These are phyloP conservation scores for Alternaria panax DNA, from an alignment of 2,329 filamentous ascomycete genomes.

Conservation along the genomic window DNA sequence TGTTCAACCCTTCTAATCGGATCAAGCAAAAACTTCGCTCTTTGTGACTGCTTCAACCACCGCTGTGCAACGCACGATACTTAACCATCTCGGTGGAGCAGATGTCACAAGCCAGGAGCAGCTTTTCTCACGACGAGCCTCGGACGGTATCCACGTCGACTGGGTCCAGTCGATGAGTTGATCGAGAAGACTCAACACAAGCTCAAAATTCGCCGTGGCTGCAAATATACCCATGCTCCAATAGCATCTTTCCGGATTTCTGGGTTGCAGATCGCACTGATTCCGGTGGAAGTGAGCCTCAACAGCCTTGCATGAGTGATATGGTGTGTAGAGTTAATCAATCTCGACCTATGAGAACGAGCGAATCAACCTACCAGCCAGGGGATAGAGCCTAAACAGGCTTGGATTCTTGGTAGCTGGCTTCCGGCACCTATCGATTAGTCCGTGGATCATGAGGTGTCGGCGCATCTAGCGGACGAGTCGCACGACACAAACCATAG, in stretches of 20 bases:
- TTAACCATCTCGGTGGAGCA: constrained; percentile 5
- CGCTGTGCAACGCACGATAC: constrained; percentile 14
- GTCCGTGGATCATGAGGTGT: constrained; percentile 15
- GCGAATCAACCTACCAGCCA: constrained; percentile 10
- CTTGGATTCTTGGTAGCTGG: constrained; percentile 1
- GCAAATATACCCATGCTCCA: constrained; percentile 26
- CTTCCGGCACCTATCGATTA: constrained; percentile 16
- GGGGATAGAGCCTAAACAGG: constrained; percentile 15
- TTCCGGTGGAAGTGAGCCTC: constrained; percentile 6
- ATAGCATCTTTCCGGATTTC: constrained; percentile 4
- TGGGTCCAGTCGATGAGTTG: constrained; percentile 27
- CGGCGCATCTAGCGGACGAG: constrained; percentile 10
- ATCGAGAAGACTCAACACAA: constrained; percentile 6
- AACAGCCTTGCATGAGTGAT: constrained; percentile 6
- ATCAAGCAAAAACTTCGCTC: background rate
- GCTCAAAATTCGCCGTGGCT: constrained; percentile 22
- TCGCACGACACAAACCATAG: background rate
- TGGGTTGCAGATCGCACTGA: constrained; percentile 15
- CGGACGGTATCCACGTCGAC: constrained; percentile 19
- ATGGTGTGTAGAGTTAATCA: background rate
- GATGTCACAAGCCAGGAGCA: constrained; percentile 27
- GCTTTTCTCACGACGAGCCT: constrained; percentile 19
- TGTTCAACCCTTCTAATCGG: background rate
- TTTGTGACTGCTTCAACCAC: background rate
- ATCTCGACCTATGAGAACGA: constrained; percentile 13